Percentiles rank a stretch among this genome's conserved stretches.
Conservation (phyloP, 139 green algal genomes). For the Picochlorum sp. region DNA sequence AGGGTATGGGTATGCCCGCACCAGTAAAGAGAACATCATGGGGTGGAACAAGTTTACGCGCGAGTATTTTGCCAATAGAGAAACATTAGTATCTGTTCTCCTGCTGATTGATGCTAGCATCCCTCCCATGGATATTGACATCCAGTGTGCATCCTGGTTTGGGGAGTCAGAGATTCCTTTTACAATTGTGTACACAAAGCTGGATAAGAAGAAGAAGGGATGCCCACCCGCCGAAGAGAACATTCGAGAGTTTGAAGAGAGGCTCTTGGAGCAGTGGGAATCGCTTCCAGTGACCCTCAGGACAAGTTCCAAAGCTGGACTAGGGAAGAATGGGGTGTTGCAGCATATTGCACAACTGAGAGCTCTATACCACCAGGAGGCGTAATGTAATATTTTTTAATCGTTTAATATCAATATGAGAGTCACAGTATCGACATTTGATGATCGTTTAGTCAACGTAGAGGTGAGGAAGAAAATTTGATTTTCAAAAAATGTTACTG, state of each 20-base stretch:
- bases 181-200: slow-evolving; percentile 75
- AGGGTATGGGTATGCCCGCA: slow-evolving; percentile 80
- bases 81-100: slow-evolving; percentile 81
- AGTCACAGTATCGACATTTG: slow-evolving; percentile 36
- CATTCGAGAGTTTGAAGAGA: slow-evolving; percentile 39
- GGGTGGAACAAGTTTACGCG: slow-evolving; percentile 83
- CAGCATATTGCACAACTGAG: slow-evolving; percentile 47
- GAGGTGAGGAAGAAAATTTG: slow-evolving; percentile 23
- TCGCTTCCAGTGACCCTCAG: slow-evolving; percentile 37
- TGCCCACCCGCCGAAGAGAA: slow-evolving; percentile 27
- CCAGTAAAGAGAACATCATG: slow-evolving; percentile 34
- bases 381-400: neutral
- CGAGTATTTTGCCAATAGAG: slow-evolving; percentile 73
- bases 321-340: slow-evolving; percentile 50
- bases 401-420: slow-evolving; percentile 35
- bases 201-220: slow-evolving; percentile 68
- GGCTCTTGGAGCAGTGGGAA: slow-evolving; percentile 32
- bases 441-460: slow-evolving; percentile 44
- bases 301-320: slow-evolving; percentile 33
- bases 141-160: slow-evolving; percentile 78
- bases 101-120: slow-evolving; percentile 86
- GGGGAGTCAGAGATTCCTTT: slow-evolving; percentile 56
- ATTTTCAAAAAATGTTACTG: neutral
- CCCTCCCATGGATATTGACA: slow-evolving; percentile 63
- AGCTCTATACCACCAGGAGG: slow-evolving; percentile 1